Base-by-base conservation (phyloP, 2,329 filamentous ascomycete genomes). In the Cladophialophora yegresii region DNA sequence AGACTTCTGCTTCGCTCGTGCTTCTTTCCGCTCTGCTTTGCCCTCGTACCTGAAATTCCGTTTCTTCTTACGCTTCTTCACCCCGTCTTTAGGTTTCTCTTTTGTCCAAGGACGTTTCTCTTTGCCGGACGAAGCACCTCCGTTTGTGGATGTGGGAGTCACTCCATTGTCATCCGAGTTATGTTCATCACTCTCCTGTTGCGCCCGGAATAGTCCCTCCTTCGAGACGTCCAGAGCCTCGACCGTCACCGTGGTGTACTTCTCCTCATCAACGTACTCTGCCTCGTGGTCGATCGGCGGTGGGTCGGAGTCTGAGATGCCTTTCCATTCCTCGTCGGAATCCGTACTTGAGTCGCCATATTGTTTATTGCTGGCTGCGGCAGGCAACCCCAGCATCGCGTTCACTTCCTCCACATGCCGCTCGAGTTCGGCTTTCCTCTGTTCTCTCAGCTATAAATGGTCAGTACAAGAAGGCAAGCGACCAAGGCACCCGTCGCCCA, bases 201-300 rank as follows among this genome's bases (percentile, higher is more conserved):
- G 70, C 8, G 82, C 81, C 71, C 85, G 88, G 63, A 85, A 82
- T 54, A 96, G 79, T 0, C 91, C 91, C 61, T 92, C 87, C 70
- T 86, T 86, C 12, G 89, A 88, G 16, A 96, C 85, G 67, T 89
- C 89, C 70, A 99, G 92, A 10, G 90, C 89, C 75, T 97, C 93
- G 1, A 99, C 88, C 0, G 91, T 97, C 28, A 99, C 95, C 0
- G 92, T 96, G 0, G 95, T 98, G 76, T 92, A 97, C 74, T 90
- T 90, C 76, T 97, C 93, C 76, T 98, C 95, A 76, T 99, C 95
- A 69, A 97, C 86, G 78, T 97, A 99, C 76, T 98, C 92, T 70
- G 93, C 92, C 75, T 96, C 90, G 71, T 91, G 87, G 74, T 96
- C 88, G 51, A 95, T 77, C 45, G 76, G 77, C 20, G 78, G 77